Evolutionary conservation across 2,329 filamentous ascomycete species (phyloP).

Genomic region (Nannizzia gypsea): DNA sequence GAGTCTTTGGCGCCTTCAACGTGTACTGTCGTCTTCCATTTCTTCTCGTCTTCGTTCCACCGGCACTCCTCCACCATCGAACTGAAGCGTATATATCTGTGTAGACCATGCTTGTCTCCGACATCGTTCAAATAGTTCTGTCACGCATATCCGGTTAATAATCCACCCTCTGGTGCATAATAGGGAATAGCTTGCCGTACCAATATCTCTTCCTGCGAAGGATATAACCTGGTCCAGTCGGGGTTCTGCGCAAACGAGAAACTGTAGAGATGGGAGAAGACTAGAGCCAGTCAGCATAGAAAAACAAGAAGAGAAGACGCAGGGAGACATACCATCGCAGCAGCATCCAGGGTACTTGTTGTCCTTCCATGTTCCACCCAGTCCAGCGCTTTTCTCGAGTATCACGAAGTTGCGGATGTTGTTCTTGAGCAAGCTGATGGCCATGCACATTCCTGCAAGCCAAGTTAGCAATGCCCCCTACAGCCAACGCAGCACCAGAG

Average conservation of each 20-base stretch:
- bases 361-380: constrained; percentile 46
- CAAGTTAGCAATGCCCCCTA: not conserved
- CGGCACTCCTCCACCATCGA: constrained; percentile 41
- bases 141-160: not conserved
- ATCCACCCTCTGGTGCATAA: not conserved
- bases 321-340: constrained; percentile 34
- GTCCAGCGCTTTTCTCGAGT: constrained; percentile 43
- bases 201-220: constrained; percentile 49
- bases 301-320: not conserved
- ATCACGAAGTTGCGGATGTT: constrained; percentile 42
- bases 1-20: constrained; percentile 44
- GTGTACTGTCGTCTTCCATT: constrained; percentile 41
- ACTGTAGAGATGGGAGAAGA: constrained; percentile 46
- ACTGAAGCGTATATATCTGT: constrained; percentile 48
- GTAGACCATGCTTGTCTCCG: constrained; percentile 44
- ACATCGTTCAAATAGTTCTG: constrained; percentile 42
- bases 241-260: constrained; percentile 51
- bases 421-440: constrained; percentile 47
- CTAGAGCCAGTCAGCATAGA: constrained; percentile 17
- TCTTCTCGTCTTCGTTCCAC: constrained; percentile 43
- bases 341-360: constrained; percentile 48
- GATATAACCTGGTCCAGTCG: constrained; percentile 47
- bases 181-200: constrained; percentile 18
- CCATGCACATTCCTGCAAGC: constrained; percentile 40
- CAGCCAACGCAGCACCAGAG: not conserved